Evolutionary conservation across 2,329 filamentous ascomycete genomes (phyloP), one percentile per base, ranked within the genome.

Genomic region (Ophiostoma pallidulum): DNA sequence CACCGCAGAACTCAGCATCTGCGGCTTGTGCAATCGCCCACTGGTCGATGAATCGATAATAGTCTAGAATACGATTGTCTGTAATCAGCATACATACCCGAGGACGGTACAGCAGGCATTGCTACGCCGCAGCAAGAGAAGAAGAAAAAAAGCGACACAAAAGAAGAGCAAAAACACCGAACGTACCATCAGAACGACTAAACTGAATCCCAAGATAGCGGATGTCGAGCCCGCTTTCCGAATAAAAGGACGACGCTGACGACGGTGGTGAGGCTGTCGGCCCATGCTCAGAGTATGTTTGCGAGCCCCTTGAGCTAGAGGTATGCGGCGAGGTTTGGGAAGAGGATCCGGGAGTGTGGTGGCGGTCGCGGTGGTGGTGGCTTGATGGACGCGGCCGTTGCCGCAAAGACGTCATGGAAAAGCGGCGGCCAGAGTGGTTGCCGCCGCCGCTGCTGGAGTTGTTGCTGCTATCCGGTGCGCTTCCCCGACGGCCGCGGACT

Each of bases 201-300:
- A 75, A 75, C 45, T 74, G 71, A 37, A 75, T 66, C 6, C 68
- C 68, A 24, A 75, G 60, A 56, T 74, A 70, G 41, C 68, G 66
- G 41, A 75, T 70, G 49, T 72, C 69, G 14, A 68, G 55, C 4
- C 59, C 53, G 35, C 49, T 57, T 12, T 51, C 53, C 22, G 56
- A 45, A 22, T 56, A 53, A 18, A 53, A 50, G 6, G 56, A 54
- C 3, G 54, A 45, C 8, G 26, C 19, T 3, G 51, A 49, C 0
- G 51, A 45, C 12, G 41, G 28, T 8, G 51, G 48, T 6, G 45
- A 49, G 6, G 33, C 32, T 13, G 29, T 26, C 3, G 51, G 46
- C 4, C 46, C 31, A 6, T 49, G 49, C 28, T 57, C 42, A 22
- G 52, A 44, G 44, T 53, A 48, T 4, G 33, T 32, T 8, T 54